These are phyloP conservation scores for Cucumis melo DNA, from an alignment of 306 rosid genomes.

Conservation along the genomic window DNA sequence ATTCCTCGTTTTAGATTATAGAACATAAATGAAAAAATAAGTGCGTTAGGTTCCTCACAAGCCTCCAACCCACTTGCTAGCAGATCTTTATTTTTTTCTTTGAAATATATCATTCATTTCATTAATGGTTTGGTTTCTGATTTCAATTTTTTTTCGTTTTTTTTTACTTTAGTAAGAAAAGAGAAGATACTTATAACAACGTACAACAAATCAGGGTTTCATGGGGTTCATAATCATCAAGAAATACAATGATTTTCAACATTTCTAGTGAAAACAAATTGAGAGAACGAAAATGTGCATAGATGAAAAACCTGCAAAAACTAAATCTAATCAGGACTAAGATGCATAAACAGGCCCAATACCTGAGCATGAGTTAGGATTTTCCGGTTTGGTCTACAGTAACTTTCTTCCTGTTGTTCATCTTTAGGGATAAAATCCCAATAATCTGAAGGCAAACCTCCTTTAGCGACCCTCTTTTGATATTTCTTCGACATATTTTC, in stretches of 20 bases:
- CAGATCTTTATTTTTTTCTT: too few species aligned
- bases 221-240: not conserved
- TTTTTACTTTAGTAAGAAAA: not conserved
- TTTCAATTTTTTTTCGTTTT: not conserved
- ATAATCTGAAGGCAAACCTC: constrained; percentile 46
- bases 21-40: too few species aligned
- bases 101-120: too few species aligned
- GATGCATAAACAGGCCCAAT: not conserved
- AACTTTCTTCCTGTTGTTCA: constrained; percentile 46
- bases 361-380: constrained; percentile 77
- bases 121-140: not conserved
- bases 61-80: too few species aligned
- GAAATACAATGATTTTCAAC: not conserved
- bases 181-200: not conserved
- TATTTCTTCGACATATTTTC: constrained; percentile 24
- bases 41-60: too few species aligned
- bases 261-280: not conserved
- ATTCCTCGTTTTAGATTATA: too few species aligned
- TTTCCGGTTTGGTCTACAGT: constrained; percentile 32
- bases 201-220: not conserved
- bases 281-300: not conserved
- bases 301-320: not conserved
- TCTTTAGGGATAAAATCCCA: constrained; percentile 74
- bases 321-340: not conserved
- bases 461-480: constrained; percentile 21